Base-by-base conservation (phyloP, 352 stramenopile genomes). In the Halophytophthora polymorphica region DNA sequence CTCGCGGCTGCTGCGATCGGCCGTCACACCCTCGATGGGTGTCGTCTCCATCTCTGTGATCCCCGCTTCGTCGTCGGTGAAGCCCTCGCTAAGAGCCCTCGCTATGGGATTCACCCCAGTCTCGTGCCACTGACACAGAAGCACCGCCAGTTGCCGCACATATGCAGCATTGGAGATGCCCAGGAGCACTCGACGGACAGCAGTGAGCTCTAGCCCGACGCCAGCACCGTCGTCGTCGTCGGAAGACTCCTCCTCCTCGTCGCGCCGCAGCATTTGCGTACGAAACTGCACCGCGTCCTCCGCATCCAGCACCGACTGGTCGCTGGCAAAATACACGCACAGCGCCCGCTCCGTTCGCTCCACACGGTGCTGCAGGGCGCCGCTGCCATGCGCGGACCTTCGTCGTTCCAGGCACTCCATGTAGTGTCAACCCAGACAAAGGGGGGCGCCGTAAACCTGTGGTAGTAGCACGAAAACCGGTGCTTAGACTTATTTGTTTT, bases 81-180 rank as follows among this genome's bases (percentile, higher is more conserved):
- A 29, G 25, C 29, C 28, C 6, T 25, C 37, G 39, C n/a, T 50
- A n/a, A 22, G 22, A 17, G 56, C 45, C 12, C 58, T 45, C 7
- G 56, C n/a, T 1, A 86, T 17, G 3, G 76, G 77, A 33, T 83
- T 72, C 6, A 22, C 35, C 8, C 53, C 28, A 4, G 42, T 73
- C 10, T 18, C 21, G n/a, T 65, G 44, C 81, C 81, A 91, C 17
- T 39, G 18, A 4, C 38, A 11, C 15, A 92, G 25, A 7, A 87
- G 45, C 7, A 50, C 36, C 4, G 78, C 63, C 2, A 92, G 58
- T 31, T 88, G 75, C 25, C 61, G 46, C 31, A 74, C 64, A 41
- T 81, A 84, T 0, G 64, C 17, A 23, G 28, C 50, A 0, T 15
- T 22, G 1, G 59, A 62, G 13, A 84, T 45, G 3, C 68, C 53